Conservation (phyloP, 768 basidiomycete genomes). For the Boletus subcaerulescens region DNA sequence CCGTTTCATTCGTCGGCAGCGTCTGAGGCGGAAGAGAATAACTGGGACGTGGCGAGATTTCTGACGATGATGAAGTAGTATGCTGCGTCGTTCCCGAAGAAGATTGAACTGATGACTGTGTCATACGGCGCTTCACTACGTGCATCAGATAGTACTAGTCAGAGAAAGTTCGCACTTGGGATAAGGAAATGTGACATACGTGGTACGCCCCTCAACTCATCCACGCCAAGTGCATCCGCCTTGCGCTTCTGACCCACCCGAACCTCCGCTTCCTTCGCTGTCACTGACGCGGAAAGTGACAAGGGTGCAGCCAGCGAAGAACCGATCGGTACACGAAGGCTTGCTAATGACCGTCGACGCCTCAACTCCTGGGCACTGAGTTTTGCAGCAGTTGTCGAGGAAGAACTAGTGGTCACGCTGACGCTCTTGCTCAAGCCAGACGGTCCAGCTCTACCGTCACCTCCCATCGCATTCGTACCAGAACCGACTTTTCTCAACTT, state of each 20-base stretch:
- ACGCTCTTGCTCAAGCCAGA: conserved; percentile 32
- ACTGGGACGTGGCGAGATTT: conserved; percentile 28
- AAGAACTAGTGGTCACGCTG: conserved; percentile 5
- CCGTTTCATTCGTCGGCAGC: conserved; percentile 37
- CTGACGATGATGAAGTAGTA: conserved; percentile 12
- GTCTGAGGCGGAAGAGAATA: conserved; percentile 14
- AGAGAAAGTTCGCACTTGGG: background rate
- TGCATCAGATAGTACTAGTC: conserved; percentile 11
- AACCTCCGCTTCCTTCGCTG: conserved; percentile 7
- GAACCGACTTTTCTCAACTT: conserved; percentile 56
- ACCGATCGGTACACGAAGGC: conserved; percentile 24
- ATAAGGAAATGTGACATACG: conserved; percentile 29
- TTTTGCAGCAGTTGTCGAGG: conserved; percentile 4
- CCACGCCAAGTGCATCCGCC: conserved; percentile 19
- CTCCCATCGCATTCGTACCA: conserved; percentile 16
- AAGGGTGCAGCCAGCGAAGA: conserved; percentile 22
- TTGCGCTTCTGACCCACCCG: conserved; percentile 32
- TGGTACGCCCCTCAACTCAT: conserved; percentile 29
- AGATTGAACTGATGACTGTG: conserved; percentile 25
- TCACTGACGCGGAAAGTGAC: conserved; percentile 3
- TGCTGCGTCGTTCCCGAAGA: conserved; percentile 20
- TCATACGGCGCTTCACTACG: conserved; percentile 39
- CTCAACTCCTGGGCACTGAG: conserved; percentile 18
- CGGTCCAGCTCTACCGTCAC: conserved; percentile 22
- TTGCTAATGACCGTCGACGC: conserved; percentile 27